Base-by-base conservation (phyloP, 1,284 basidiomycete genomes). In the Ustilago esculenta region DNA sequence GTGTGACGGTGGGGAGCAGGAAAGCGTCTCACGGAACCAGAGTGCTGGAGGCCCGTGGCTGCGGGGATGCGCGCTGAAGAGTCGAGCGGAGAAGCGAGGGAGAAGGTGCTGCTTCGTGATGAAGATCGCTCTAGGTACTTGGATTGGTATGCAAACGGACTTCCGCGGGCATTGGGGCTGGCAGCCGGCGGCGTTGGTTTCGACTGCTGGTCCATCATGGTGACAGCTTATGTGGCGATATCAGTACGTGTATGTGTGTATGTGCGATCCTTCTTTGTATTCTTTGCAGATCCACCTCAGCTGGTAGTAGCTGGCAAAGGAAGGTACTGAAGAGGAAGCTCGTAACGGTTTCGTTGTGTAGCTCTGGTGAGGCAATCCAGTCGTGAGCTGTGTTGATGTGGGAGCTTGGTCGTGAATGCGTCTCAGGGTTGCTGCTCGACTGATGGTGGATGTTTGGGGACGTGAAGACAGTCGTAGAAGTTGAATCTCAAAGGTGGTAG, bases 81-180 rank as follows among this genome's bases (percentile, higher is more conserved):
- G 30, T 61, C 70, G 44, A 49, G 11, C 5, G 64, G 37, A 20
- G 56, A 54, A 24, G 67, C 37, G 47, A 76, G 74, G 11, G 74
- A 76, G 41, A 77, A 73, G 40, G 64, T 63, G 61, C 66, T 65
- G 53, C 72, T 69, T n/a, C 58, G 58, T 6, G 76, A 79, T 7
- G 58, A 25, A 42, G 73, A 76, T 15, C 77, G 69, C 21, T 79
- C 77, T 47, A 79, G 65, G 50, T 76, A 69, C 25, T 74, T 76
- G 45, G 67, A 63, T 53, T 79, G 77, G 44, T 79, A 79, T 2
- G 73, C 73, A 42, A 79, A 79, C 6, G 77, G 75, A 24, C 58
- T 72, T 34, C 36, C 44, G 33, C 75, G 69, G 1, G 74, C 71
- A 20, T 59, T 67, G 24, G 73, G 53, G 57, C 61, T 67, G 14